phyloP scores from a whole-genome alignment of 441 rosid species.

The Pelargonium australe region DNA sequence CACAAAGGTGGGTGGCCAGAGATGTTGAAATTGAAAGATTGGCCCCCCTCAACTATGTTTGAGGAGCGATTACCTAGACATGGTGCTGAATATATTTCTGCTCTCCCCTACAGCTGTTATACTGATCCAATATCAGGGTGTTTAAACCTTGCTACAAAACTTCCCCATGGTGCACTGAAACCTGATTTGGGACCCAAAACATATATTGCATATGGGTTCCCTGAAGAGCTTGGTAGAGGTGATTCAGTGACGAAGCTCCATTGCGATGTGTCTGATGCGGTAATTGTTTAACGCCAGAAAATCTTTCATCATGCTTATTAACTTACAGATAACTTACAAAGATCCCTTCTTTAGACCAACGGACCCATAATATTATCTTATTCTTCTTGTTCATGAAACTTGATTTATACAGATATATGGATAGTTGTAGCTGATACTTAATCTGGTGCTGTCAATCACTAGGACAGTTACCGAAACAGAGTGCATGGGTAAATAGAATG shows the following conservation, averaged over 20 bases:
- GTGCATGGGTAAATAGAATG: not conserved
- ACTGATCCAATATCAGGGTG: constrained; percentile 76
- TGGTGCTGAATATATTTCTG: constrained; percentile 79
- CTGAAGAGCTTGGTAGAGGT: constrained; percentile 83
- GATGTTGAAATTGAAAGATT: constrained; percentile 92
- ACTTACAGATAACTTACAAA: not conserved
- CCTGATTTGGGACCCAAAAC: constrained; percentile 97
- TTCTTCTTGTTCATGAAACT: constrained; percentile 14
- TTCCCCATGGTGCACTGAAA: constrained; percentile 59
- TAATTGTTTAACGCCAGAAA: constrained; percentile 22
- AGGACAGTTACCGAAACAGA: not conserved
- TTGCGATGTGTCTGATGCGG: constrained; percentile 94
- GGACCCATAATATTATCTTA: not conserved
- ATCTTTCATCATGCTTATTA: not conserved
- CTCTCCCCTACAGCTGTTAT: constrained; percentile 78
- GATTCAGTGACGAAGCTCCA: constrained; percentile 95
- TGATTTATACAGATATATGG: not conserved
- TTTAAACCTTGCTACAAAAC: constrained; percentile 71
- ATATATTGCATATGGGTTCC: constrained; percentile 76
- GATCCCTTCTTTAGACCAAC: not conserved
- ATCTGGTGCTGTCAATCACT: not conserved
- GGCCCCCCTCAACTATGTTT: constrained; percentile 90
- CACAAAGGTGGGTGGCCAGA: constrained; percentile 83
- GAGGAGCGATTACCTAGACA: constrained; percentile 88
- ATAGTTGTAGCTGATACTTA: not conserved